These are phyloP conservation scores for Carex myosuroides DNA, from an alignment of 176 grass and related monocot species.

Conservation along the genomic window DNA sequence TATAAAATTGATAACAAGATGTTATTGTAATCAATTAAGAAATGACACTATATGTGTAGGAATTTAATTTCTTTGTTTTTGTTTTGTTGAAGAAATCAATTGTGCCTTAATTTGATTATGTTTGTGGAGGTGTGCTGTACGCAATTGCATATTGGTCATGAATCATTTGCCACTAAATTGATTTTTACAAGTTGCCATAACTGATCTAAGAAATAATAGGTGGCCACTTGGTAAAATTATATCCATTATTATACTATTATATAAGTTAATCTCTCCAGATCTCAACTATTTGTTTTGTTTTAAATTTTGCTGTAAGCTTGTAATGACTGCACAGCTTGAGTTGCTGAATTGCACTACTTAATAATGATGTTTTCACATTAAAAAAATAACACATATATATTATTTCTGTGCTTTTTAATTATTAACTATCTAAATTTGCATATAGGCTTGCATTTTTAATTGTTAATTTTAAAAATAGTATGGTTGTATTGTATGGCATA, in stretches of 20 bases:
- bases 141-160: background rate
- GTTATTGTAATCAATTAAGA: background rate
- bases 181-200: background rate
- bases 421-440: no score
- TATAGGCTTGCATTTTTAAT: background rate
- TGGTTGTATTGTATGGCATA: background rate
- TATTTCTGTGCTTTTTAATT: no score
- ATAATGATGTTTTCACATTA: background rate
- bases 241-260: background rate
- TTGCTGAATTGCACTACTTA: background rate
- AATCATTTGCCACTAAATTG: slow-evolving; percentile 10
- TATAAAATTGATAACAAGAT: background rate
- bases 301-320: background rate
- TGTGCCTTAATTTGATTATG: background rate
- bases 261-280: background rate
- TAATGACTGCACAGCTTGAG: background rate
- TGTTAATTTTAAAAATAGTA: background rate
- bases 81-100: background rate
- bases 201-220: background rate
- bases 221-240: background rate
- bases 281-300: background rate
- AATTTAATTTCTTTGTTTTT: background rate
- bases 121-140: background rate
- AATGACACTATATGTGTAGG: no score
- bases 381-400: background rate